A percentile compares a stretch with the other conserved stretches of the same genome.
These are phyloP conservation scores for Priceomyces carsonii DNA, from an alignment of 805 yeast genomes.

Conservation along the genomic window DNA sequence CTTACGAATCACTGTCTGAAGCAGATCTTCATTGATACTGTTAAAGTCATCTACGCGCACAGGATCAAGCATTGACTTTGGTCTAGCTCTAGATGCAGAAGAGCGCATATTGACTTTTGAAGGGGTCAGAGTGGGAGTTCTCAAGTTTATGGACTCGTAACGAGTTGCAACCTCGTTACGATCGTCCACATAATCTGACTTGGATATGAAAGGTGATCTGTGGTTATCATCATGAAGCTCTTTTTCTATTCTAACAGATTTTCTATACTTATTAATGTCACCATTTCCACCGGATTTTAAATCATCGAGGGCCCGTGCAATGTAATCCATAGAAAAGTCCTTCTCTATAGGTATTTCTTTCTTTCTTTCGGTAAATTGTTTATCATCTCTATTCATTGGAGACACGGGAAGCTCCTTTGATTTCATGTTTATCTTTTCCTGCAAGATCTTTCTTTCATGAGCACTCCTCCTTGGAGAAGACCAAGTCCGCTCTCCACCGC, in stretches of 20 bases:
- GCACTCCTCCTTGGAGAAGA: slow-evolving; percentile 42
- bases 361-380: slow-evolving; percentile 7
- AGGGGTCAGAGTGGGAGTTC: slow-evolving; percentile 7
- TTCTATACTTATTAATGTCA: slow-evolving; percentile 40
- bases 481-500: slow-evolving; percentile 37
- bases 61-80: slow-evolving; percentile 28
- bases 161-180: slow-evolving; percentile 38
- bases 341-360: slow-evolving; percentile 35
- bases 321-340: slow-evolving; percentile 46
- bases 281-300: slow-evolving; percentile 47
- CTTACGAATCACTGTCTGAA: slow-evolving; percentile 7
- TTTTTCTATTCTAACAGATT: slow-evolving; percentile 30
- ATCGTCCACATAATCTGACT: slow-evolving; percentile 36
- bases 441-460: slow-evolving; percentile 33
- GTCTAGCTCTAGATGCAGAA: slow-evolving; percentile 13
- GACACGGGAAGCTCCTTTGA: slow-evolving; percentile 28
- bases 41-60: slow-evolving; percentile 6
- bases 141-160: slow-evolving; percentile 28
- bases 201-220: slow-evolving; percentile 1
- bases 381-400: slow-evolving; percentile 5
- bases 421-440: slow-evolving; percentile 38
- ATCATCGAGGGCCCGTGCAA: slow-evolving; percentile 48
- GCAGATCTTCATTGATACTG: slow-evolving; percentile 4
- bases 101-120: background rate
- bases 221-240: slow-evolving; percentile 14